Conservation (phyloP, 1,139 yeast genomes). For the Blastobotrys niveus region DNA sequence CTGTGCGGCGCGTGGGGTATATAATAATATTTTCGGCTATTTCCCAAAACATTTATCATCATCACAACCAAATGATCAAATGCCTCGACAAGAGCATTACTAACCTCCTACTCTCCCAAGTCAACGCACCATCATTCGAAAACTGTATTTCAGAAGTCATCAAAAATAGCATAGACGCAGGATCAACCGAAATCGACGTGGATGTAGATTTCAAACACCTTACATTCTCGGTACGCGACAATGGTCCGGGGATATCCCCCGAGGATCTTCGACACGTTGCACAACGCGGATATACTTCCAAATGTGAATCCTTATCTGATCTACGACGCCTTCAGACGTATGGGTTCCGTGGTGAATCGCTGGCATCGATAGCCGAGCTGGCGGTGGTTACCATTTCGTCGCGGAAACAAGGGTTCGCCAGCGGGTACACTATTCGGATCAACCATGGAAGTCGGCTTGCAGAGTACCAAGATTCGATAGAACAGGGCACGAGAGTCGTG, state of each 20-base stretch:
- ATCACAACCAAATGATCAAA: too few species aligned
- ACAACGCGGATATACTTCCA: slow-evolving; percentile 27
- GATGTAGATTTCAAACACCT: slow-evolving; percentile 38
- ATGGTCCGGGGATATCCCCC: slow-evolving; percentile 51
- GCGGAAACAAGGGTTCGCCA: slow-evolving; percentile 32
- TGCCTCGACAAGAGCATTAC: slow-evolving; percentile 5
- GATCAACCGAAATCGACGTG: slow-evolving; percentile 41
- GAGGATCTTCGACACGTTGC: slow-evolving; percentile 43
- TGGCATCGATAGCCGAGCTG: slow-evolving; percentile 48
- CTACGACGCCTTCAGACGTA: slow-evolving; percentile 47
- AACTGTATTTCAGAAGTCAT: slow-evolving; percentile 27
- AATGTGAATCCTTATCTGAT: slow-evolving; percentile 40
- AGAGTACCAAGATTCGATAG: slow-evolving; percentile 8
- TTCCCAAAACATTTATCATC: too few species aligned
- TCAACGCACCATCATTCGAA: slow-evolving; percentile 14
- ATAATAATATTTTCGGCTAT: too few species aligned
- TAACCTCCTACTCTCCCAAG: slow-evolving; percentile 8
- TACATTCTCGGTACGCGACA: slow-evolving; percentile 44
- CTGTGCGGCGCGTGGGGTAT: too few species aligned
- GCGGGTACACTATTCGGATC: slow-evolving; percentile 30
- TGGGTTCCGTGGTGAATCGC: slow-evolving; percentile 82
- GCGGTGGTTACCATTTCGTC: slow-evolving; percentile 28
- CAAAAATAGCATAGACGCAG: slow-evolving; percentile 44
- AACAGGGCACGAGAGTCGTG: slow-evolving; percentile 47
- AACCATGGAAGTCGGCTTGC: slow-evolving; percentile 16